Evolutionary conservation across 345 rosid genomes (phyloP).

Genomic region (Eucalyptus cladocalyx): DNA sequence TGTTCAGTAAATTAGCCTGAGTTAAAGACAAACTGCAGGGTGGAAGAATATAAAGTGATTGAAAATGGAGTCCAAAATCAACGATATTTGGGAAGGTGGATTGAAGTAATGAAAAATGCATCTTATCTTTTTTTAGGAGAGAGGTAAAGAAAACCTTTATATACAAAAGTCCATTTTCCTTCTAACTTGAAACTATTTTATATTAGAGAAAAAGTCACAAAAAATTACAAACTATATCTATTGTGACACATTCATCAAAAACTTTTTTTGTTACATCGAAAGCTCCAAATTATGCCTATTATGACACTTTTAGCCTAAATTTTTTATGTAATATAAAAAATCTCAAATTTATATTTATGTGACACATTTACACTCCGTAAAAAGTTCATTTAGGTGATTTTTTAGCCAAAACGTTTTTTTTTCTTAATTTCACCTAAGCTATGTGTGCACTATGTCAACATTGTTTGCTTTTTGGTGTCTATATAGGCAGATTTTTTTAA

Average conservation of each 20-base stretch:
- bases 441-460: background rate
- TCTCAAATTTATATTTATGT: no score
- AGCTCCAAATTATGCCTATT: background rate
- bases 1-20: background rate
- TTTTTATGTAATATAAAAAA: no score
- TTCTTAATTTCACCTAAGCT: background rate
- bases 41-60: background rate
- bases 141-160: background rate
- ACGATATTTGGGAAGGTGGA: background rate
- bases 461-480: background rate
- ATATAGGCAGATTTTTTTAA: background rate
- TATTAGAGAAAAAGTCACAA: background rate
- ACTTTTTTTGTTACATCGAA: accelerated
- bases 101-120: background rate
- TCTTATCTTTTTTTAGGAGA: background rate
- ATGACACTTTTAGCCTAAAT: no score
- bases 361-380: no score
- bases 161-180: background rate
- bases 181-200: background rate
- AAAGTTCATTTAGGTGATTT: no score
- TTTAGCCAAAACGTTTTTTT: background rate
- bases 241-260: background rate
- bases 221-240: no score
- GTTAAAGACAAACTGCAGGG: background rate
- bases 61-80: background rate